A percentile compares a stretch with the other conserved stretches of the same genome.
phyloP scores from a whole-genome alignment of 208 protist species.

The Acanthamoeba culbertsoni region DNA sequence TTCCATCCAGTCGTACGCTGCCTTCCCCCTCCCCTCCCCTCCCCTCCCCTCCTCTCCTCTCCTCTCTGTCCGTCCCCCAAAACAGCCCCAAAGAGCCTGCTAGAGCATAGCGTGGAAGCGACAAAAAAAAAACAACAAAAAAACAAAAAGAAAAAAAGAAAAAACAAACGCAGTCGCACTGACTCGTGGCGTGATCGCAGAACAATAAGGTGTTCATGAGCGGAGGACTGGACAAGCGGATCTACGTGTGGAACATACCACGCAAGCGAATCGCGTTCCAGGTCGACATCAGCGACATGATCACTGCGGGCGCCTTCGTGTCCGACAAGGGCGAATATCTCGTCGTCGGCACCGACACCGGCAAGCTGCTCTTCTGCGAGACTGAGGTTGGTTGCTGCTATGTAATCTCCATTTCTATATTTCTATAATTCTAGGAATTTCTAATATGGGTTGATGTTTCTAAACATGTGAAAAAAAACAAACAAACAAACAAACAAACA shows the following conservation, averaged over 20 bases:
- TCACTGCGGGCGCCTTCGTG: conserved; percentile 57
- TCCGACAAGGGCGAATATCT: conserved; percentile 59
- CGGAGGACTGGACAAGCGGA: conserved; percentile 71
- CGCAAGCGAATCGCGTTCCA: conserved; percentile 65
- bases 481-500: too few species aligned
- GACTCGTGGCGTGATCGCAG: not conserved
- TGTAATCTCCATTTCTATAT: conserved; percentile 41
- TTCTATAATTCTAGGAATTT: too few species aligned
- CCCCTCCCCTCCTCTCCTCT: not conserved
- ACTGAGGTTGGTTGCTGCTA: conserved; percentile 40
- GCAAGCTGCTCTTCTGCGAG: conserved; percentile 67
- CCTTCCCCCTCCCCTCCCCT: not conserved
- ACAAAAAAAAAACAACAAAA: too few species aligned
- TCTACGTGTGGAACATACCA: conserved; percentile 80
- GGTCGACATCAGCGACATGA: conserved; percentile 57
- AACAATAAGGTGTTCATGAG: conserved; percentile 73
- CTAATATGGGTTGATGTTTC: too few species aligned
- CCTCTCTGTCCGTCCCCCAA: too few species aligned
- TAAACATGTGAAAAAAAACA: too few species aligned
- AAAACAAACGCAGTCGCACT: too few species aligned
- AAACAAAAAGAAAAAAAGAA: too few species aligned
- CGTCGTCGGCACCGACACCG: conserved; percentile 73
- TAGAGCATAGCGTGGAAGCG: too few species aligned
- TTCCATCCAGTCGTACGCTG: conserved; percentile 76
- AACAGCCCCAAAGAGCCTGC: too few species aligned